These are phyloP conservation scores for Tranzscheliella williamsii DNA, from an alignment of 1,284 basidiomycete species.

Conservation along the genomic window DNA sequence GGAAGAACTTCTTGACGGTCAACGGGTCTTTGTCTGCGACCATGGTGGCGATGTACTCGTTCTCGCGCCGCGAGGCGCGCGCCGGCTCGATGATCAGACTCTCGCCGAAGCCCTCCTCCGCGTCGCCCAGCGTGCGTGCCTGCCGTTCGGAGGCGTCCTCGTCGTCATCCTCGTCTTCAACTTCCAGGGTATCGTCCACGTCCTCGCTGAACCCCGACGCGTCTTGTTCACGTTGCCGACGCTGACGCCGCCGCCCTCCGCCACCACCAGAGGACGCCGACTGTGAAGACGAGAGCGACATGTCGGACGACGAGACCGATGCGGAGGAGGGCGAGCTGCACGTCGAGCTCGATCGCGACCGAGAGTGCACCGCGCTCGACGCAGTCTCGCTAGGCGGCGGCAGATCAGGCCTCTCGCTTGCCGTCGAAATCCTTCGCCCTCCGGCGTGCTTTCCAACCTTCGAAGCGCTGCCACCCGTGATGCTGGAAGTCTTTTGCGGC, in stretches of 20 bases:
- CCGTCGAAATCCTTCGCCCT: constrained; percentile 16
- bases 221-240: too few relatives aligned
- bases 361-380: background rate
- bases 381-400: constrained; percentile 22
- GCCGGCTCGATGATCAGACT: constrained; percentile 79
- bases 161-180: constrained; percentile 21
- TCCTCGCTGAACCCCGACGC: constrained; percentile 1
- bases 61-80: constrained; percentile 74
- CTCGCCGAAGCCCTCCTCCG: constrained; percentile 4
- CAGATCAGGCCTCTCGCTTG: constrained; percentile 30
- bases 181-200: background rate
- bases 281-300: constrained; percentile 12
- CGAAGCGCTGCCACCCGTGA: background rate
- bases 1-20: constrained; percentile 34
- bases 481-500: background rate
- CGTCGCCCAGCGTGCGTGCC: background rate
- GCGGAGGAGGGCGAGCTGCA: constrained; percentile 1
- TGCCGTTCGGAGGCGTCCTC: background rate
- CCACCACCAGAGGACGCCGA: background rate
- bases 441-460: background rate
- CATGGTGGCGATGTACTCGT: constrained; percentile 80
- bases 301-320: constrained; percentile 5
- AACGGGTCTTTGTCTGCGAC: constrained; percentile 71
- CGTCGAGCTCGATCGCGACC: constrained; percentile 6
- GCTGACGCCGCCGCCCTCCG: background rate